Evolutionary conservation across 177 flowering plant species (phyloP), one percentile per base, ranked within the genome.

Genomic region (Tripterygium wilfordii): DNA sequence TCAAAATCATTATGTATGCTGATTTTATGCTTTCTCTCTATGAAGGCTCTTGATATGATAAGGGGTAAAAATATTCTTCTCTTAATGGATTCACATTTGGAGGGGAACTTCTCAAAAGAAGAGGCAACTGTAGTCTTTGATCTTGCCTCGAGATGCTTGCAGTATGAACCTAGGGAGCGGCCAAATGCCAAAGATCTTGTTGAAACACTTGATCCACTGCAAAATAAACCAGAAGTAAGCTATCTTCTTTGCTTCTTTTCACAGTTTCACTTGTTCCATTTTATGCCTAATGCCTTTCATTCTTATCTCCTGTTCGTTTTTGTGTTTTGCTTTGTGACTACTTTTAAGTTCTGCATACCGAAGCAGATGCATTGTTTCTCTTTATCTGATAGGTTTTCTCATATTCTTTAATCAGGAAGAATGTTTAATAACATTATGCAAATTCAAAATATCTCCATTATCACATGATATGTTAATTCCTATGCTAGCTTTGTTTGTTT

Each of bases 41-140:
- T 60, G 15, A 60, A 94, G 99, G 99, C 99, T 54, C 87, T 94
- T 52, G 99, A 94, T 59, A 79, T 94, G 97, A 94, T 94, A 58
- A 72, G 92, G 25, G 96, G 92, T n/a, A 78, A 71, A 57, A 87
- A 89, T 65, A 81, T 89, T 57, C 77, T 72, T 51, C 62, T 74
- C 8, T 57, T 92, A 27, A 94, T 87, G 95, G 99, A 94, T 72
- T 94, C 99, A 29, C 96, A 87, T 65, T 68, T 94, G 66, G 97
- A 89, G 59, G 99, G 97, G 1, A 82, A 89, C 60, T 94, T 86
- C 56, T 86, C 95, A 19, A 70, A 72, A 29, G 92, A 86, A 52
- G 96, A 94, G 62, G 96, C 91, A 22, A 85, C 85, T 19, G 77
- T 62, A 16, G 87, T 89, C 53, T 71, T 94, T 54, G 85, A 67